Evolutionary conservation across 176 grass and related monocot genomes (phyloP).

Genomic region (Raddia guianensis): DNA sequence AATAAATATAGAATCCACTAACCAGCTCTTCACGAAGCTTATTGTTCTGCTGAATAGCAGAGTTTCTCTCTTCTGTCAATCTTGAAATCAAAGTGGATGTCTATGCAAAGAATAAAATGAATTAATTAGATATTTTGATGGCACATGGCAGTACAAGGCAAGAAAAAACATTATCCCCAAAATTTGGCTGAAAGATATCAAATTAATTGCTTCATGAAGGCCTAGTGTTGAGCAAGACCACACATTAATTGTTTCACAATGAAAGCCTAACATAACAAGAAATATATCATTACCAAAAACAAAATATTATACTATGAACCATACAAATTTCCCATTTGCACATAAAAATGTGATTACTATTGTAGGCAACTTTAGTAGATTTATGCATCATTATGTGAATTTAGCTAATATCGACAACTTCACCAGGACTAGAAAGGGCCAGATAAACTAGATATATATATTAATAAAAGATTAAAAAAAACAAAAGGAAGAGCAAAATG

Average conservation of each 20-base stretch:
- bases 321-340: conserved; percentile 20
- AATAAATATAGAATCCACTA: conserved; percentile 47
- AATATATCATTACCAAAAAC: not conserved
- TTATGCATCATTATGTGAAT: not conserved
- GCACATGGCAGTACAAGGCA: conserved; percentile 8
- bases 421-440: not conserved
- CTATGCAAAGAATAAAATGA: conserved; percentile 40
- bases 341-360: conserved; percentile 12
- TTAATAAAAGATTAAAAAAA: not conserved
- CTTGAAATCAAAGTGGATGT: conserved; percentile 59
- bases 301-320: conserved; percentile 7
- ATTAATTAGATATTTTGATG: conserved; percentile 18
- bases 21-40: conserved; percentile 80
- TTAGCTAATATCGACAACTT: conserved; percentile 1
- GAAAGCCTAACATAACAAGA: not conserved
- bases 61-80: conserved; percentile 78
- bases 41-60: conserved; percentile 74
- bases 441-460: not conserved
- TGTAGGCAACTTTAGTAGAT: not conserved
- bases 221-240: conserved; percentile 9
- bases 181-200: not conserved
- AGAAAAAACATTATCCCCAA: conserved; percentile 1
- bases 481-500: not conserved
- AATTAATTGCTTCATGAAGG: not conserved
- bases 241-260: conserved; percentile 26